Conservation (phyloP, 768 basidiomycete genomes). For the Lentinus tigrinus region DNA sequence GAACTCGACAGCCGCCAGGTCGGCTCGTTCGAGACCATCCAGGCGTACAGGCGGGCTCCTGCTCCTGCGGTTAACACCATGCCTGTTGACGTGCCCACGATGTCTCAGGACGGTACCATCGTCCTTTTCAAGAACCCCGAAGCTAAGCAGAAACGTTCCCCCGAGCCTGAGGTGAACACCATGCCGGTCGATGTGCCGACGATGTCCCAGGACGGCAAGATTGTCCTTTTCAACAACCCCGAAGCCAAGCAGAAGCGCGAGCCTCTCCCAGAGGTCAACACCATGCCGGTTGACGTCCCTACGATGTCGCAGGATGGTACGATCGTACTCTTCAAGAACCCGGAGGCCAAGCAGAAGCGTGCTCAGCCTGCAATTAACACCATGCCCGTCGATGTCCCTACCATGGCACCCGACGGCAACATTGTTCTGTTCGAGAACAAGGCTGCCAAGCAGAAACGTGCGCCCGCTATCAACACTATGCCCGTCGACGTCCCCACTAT, state of each 20-base stretch:
- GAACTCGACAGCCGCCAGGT: conserved; percentile 28
- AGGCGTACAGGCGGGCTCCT: conserved; percentile 36
- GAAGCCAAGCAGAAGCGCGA: conserved; percentile 20
- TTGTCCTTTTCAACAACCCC: conserved; percentile 13
- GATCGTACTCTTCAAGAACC: conserved; percentile 27
- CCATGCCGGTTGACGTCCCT: conserved; percentile 32
- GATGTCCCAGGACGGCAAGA: conserved; percentile 33
- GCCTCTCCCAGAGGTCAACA: conserved; percentile 20
- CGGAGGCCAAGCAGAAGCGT: conserved; percentile 23
- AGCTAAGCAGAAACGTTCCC: conserved; percentile 15
- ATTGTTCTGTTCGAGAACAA: conserved; percentile 16
- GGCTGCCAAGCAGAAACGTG: conserved; percentile 12
- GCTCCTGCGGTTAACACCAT: conserved; percentile 25
- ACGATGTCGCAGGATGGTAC: conserved; percentile 33
- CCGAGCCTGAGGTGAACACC: conserved; percentile 19
- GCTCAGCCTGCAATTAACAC: conserved; percentile 19
- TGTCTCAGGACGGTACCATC: conserved; percentile 34
- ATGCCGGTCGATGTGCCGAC: conserved; percentile 34
- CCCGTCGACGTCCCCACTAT: conserved; percentile 33
- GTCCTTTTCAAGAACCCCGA: conserved; percentile 23
- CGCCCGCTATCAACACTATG: conserved; percentile 26
- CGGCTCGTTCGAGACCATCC: conserved; percentile 41
- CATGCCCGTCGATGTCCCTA: conserved; percentile 33
- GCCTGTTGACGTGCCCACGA: conserved; percentile 33
- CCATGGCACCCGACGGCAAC: conserved; percentile 26